Evolutionary conservation across 73 alveolate species (phyloP), one percentile per base, ranked within the genome.

Genomic region (Paramecium pentaurelia): DNA sequence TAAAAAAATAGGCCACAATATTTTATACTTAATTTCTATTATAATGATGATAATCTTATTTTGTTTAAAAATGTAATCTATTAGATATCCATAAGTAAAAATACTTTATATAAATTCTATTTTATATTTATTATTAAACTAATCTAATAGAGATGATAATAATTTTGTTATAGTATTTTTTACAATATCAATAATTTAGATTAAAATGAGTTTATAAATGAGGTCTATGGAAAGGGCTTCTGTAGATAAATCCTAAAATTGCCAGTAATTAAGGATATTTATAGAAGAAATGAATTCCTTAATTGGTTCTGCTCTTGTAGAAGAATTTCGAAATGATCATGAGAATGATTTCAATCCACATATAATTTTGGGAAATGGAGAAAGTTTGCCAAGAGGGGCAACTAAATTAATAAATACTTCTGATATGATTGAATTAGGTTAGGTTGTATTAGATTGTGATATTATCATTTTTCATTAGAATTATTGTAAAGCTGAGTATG

Each of bases 251-350:
- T 16, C 51, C n/a, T 60, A 59, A 38, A 58, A 86, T 34, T 60
- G 45, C 42, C 88, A 34, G 71, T 64, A 89, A 51, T 54, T 16
- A 16, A 54, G 70, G 70, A 54, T 54, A 54, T 54, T 54, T 54
- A 54, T 54, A 54, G 70, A 83, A 59, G 71, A 77, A 9, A 12
- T 89, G 42, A 54, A 47, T 89, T 37, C 94, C 20, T 40, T 89
- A 22, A 68, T 89, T 8, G 94, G 94, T 20, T 45, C 71, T 30
- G 92, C 94, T 22, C 36, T 89, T 11, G 94, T 89, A 22, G 94
- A 89, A n/a, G 86, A 77, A 73, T 83, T 89, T 70, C 77, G 94
- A 71, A 89, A 89, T 89, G 94, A 89, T 60, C 58, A 89, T 49
- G 88, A 71, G 28, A 89, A 71, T 47, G 94, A 89, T 89, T 28